Evolutionary conservation across 2,329 filamentous ascomycete genomes (phyloP), one percentile per base, ranked within the genome.

Genomic region (Ophiostoma pallidulum): DNA sequence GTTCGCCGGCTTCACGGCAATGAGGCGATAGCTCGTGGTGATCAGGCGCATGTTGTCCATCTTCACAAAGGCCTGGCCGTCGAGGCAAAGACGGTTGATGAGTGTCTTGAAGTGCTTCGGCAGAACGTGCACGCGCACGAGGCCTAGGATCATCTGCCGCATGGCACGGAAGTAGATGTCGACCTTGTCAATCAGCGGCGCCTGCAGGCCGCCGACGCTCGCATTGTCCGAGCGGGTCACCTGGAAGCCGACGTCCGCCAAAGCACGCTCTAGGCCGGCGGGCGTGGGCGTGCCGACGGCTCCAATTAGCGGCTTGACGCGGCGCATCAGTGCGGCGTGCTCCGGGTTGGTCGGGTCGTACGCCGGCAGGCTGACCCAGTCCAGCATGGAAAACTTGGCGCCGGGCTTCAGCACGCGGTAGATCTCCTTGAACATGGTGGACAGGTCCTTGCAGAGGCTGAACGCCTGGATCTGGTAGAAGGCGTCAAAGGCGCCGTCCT

Each of bases 381-480:
- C 73, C 28, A 75, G 61, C 26, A 73, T 59, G 3, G 72, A 69
- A 51, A 76, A 66, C 54, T 65, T 68, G 10, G 72, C 67, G 13
- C 72, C 72, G 1, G 73, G 73, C 57, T 71, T 71, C 45, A 75
- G 53, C 4, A 75, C 62, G 16, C 73, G 66, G 56, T 64, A 68
- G 45, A 75, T 60, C 57, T 76, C 73, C 41, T 59, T 59, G 60
- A 74, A 74, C 10, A 74, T 62, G 8, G 63, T 60, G 3, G 62
- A 55, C 2, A 70, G 62, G 45, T 75, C 70, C 51, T 71, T 72
- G 64, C 70, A 74, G 26, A 67, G 70, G 64, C 66, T 78, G 57
- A 67, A 72, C 47, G 63, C 80, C 66, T 67, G 80, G 69, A 68
- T 81, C 71, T 69, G 74, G 66, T 70, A 76, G 50, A 75, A 74